A percentile compares a stretch with the other conserved stretches of the same genome.
Evolutionary conservation across 2,329 filamentous ascomycete species (phyloP).

Genomic region (Epichloe typhina): DNA sequence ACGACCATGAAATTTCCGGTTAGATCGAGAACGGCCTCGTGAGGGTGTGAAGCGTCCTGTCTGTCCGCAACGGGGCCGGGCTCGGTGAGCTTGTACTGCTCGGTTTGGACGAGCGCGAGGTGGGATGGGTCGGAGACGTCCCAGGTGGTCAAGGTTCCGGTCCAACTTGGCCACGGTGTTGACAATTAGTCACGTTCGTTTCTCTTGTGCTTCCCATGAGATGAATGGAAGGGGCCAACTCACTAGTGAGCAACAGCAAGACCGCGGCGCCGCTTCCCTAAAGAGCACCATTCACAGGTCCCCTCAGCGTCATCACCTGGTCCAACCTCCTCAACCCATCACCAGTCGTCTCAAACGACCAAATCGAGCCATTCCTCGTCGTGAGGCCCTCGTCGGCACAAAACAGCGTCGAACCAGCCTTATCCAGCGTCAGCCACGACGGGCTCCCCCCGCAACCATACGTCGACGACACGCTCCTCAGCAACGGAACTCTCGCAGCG

Average conservation of each 20-base stretch:
- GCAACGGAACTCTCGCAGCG: constrained; percentile 10
- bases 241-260: constrained; percentile 34
- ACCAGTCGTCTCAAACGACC: constrained; percentile 24
- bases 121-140: constrained; percentile 25
- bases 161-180: constrained; percentile 19
- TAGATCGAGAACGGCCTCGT: constrained; percentile 52
- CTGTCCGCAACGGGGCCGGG: constrained; percentile 28
- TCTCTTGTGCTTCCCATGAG: no score
- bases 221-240: constrained; percentile 10
- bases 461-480: constrained; percentile 29
- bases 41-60: constrained; percentile 48
- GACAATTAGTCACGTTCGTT: background rate
- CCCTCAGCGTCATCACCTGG: constrained; percentile 20
- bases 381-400: constrained; percentile 46
- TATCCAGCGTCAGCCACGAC: constrained; percentile 47
- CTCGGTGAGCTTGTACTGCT: constrained; percentile 25
- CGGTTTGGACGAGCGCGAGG: constrained; percentile 23
- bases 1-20: constrained; percentile 48
- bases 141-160: constrained; percentile 31
- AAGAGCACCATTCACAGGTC: constrained; percentile 30
- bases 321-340: constrained; percentile 27
- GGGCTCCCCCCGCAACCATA: constrained; percentile 40
- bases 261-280: constrained; percentile 29
- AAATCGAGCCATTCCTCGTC: constrained; percentile 34
- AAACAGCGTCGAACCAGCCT: constrained; percentile 35